Percentiles rank a stretch among this genome's conserved stretches.
phyloP scores from a whole-genome alignment of 164 flowering plant species.

The Houttuynia cordata region DNA sequence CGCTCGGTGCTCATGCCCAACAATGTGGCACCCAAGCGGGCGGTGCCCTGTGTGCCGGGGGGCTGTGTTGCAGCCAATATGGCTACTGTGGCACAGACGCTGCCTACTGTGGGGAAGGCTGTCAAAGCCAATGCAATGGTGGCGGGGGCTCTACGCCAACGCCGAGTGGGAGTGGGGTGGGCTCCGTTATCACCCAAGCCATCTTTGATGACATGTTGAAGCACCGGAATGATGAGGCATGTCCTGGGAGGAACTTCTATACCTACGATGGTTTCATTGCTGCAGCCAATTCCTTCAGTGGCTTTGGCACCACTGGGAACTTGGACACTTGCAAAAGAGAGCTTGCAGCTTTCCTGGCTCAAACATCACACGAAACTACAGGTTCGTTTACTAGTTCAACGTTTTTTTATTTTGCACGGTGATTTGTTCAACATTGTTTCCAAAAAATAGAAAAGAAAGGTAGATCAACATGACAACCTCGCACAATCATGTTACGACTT shows the following conservation, averaged over 20 bases:
- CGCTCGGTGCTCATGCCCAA: not conserved
- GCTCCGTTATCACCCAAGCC: not conserved
- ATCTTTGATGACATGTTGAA: not conserved
- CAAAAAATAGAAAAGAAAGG: no score
- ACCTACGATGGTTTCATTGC: slow-evolving; percentile 34
- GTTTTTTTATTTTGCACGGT: no score
- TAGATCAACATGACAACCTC: no score
- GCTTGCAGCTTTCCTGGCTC: slow-evolving; percentile 74
- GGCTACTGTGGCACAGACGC: not conserved
- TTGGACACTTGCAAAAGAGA: slow-evolving; percentile 35
- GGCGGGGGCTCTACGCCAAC: no score
- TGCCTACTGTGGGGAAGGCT: not conserved
- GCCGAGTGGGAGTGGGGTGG: not conserved
- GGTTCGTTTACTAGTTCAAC: slow-evolving; percentile 9
- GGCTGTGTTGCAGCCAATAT: not conserved
- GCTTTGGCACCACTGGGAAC: slow-evolving; percentile 41
- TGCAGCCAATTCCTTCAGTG: slow-evolving; percentile 32
- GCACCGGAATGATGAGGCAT: slow-evolving; percentile 49
- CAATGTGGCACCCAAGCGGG: not conserved
- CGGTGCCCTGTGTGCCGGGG: not conserved
- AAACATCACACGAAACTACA: slow-evolving; percentile 75
- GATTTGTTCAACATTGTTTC: no score
- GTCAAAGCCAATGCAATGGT: not conserved
- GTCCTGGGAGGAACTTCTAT: slow-evolving; percentile 54
- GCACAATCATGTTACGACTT: no score